phyloP scores from a whole-genome alignment of 768 basidiomycete species.

The Calvatia gigantea region DNA sequence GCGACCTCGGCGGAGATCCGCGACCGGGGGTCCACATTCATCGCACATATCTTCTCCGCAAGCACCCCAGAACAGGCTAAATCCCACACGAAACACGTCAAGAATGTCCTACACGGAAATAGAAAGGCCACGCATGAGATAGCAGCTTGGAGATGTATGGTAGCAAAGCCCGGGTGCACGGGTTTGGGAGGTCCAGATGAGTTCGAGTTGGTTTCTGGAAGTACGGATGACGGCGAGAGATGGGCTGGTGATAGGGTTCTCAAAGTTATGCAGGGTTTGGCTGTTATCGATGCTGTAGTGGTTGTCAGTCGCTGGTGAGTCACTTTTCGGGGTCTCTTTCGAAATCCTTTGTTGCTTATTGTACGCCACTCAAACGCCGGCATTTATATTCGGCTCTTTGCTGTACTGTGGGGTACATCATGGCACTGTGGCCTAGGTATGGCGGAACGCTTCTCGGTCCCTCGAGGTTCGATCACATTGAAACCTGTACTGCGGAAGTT shows the following conservation, averaged over 20 bases:
- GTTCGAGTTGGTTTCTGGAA: slow-evolving; percentile 61
- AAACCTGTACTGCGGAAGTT: slow-evolving; percentile 71
- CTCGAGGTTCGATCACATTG: slow-evolving; percentile 71
- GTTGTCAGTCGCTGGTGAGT: slow-evolving; percentile 75
- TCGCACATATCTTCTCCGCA: slow-evolving; percentile 60
- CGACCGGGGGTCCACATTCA: slow-evolving; percentile 71
- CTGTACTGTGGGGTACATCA: not conserved
- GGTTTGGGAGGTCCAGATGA: slow-evolving; percentile 74
- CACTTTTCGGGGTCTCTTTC: not conserved
- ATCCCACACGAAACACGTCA: slow-evolving; percentile 46
- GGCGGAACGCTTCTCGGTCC: slow-evolving; percentile 82
- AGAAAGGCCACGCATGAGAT: slow-evolving; percentile 71
- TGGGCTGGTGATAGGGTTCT: slow-evolving; percentile 64
- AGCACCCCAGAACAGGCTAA: slow-evolving; percentile 48
- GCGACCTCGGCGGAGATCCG: slow-evolving; percentile 70
- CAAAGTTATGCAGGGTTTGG: slow-evolving; percentile 65
- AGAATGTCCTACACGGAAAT: slow-evolving; percentile 51
- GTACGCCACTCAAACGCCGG: too few species aligned
- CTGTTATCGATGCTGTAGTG: slow-evolving; percentile 73
- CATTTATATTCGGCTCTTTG: not conserved
- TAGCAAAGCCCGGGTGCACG: slow-evolving; percentile 55
- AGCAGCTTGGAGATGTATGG: slow-evolving; percentile 78
- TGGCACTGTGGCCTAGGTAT: slow-evolving; percentile 46
- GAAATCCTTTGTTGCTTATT: not conserved
- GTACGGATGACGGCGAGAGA: slow-evolving; percentile 76